Evolutionary conservation across 208 protist species (phyloP).

Genomic region (Herpetomonas samuelpessoai): DNA sequence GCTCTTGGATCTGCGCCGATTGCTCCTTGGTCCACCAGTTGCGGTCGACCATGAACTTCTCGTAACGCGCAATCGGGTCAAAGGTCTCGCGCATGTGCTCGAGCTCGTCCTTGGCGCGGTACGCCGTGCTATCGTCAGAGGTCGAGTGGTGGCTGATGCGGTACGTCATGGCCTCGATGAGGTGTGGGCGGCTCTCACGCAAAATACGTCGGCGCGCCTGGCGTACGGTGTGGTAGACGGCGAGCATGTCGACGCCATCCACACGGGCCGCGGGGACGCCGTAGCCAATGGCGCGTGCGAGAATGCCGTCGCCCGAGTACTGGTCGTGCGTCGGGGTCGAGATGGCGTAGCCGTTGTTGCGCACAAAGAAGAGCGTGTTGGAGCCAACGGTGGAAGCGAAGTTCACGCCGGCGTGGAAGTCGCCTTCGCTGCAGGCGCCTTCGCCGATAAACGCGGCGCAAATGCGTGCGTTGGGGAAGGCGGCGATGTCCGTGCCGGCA

Average conservation of each 20-base stretch:
- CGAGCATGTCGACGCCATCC: conserved; percentile 96
- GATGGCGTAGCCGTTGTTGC: conserved; percentile 96
- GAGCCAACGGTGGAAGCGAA: conserved; percentile 92
- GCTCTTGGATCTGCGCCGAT: conserved; percentile 29
- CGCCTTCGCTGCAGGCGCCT: conserved; percentile 95
- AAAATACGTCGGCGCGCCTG: conserved; percentile 85
- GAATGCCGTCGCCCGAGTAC: conserved; percentile 95
- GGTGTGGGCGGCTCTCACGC: conserved; percentile 72
- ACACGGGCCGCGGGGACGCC: conserved; percentile 91
- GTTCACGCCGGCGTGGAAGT: conserved; percentile 97
- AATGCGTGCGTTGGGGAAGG: conserved; percentile 41
- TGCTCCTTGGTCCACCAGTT: conserved; percentile 63
- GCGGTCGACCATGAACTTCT: conserved; percentile 49
- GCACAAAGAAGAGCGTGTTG: conserved; percentile 95
- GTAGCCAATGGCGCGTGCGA: conserved; percentile 77
- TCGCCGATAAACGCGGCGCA: conserved; percentile 96
- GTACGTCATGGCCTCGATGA: conserved; percentile 98
- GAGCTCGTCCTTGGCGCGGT: conserved; percentile 72
- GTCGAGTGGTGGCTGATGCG: conserved; percentile 95
- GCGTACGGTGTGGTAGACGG: conserved; percentile 91
- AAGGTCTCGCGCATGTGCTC: conserved; percentile 43
- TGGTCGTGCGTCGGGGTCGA: conserved; percentile 94
- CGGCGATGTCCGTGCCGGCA: conserved; percentile 18
- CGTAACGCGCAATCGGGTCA: conserved; percentile 69
- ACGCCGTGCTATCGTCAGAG: conserved; percentile 93